phyloP scores from a whole-genome alignment of 441 rosid genomes.

The Manihot esculenta region DNA sequence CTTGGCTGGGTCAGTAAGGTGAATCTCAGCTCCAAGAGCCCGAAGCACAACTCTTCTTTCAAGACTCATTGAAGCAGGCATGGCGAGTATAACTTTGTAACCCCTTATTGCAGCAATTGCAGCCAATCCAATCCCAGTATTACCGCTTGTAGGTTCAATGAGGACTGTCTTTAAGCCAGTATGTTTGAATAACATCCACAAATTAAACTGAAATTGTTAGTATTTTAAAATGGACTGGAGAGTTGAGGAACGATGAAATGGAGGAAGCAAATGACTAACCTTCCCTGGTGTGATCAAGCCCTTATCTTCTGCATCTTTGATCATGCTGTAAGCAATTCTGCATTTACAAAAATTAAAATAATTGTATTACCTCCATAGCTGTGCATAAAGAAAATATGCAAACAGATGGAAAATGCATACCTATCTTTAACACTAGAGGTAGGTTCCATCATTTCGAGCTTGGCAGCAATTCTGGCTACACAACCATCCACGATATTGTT shows the following conservation, averaged over 20 bases:
- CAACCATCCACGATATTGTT: constrained; percentile 56
- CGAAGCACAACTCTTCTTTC: constrained; percentile 62
- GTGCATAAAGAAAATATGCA: neutral
- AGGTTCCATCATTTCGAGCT: constrained; percentile 66
- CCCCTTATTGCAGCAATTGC: constrained; percentile 70
- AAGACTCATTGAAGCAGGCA: constrained; percentile 55
- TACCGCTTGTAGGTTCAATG: constrained; percentile 65
- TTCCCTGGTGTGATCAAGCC: constrained; percentile 79
- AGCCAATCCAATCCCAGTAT: constrained; percentile 77
- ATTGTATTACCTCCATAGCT: neutral
- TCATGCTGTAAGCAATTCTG: constrained; percentile 73
- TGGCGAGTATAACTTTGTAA: constrained; percentile 50
- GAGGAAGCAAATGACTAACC: constrained; percentile 33
- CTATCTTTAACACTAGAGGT: constrained; percentile 74
- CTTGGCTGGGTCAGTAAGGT: constrained; percentile 42
- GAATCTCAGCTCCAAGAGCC: constrained; percentile 76
- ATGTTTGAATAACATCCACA: neutral
- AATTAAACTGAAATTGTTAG: too few relatives aligned
- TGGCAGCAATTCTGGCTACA: constrained; percentile 57
- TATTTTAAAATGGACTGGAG: too few relatives aligned
- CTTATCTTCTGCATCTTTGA: constrained; percentile 78
- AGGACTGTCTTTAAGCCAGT: constrained; percentile 45
- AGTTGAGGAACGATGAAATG: too few relatives aligned
- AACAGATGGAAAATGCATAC: constrained; percentile 12
- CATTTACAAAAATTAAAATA: neutral